A percentile compares a stretch with the other conserved stretches of the same genome.
Conservation (phyloP, 176 grass and related monocot genomes). For the Ananas comosus region DNA sequence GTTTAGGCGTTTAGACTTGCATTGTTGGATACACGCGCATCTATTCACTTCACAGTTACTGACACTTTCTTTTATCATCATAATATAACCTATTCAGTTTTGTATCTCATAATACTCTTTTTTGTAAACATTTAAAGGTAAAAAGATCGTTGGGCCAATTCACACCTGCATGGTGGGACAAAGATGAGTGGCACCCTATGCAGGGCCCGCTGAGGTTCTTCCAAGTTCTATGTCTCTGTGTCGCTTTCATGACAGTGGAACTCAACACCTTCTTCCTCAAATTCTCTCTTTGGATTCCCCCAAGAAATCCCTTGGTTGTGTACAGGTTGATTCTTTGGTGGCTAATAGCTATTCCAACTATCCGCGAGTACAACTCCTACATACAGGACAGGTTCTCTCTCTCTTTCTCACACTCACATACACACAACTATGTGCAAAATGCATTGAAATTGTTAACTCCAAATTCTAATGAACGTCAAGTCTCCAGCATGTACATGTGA, state of each 20-base stretch:
- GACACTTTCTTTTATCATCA: no score
- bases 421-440: no score
- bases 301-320: conserved; percentile 72
- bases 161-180: conserved; percentile 95
- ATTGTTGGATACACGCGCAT: no score
- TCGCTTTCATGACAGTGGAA: conserved; percentile 89
- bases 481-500: no score
- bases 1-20: no score
- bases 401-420: not conserved
- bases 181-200: conserved; percentile 90
- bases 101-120: not conserved
- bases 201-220: conserved; percentile 87
- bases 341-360: conserved; percentile 95
- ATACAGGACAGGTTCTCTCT: conserved; percentile 80
- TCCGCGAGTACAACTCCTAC: conserved; percentile 94
- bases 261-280: conserved; percentile 99
- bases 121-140: conserved; percentile 30
- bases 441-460: no score
- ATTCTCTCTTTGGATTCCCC: conserved; percentile 95
- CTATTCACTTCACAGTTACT: no score
- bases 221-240: conserved; percentile 78
- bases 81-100: no score
- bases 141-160: conserved; percentile 95
- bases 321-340: conserved; percentile 95
- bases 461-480: no score